phyloP scores from a whole-genome alignment of 805 yeast genomes.

The Candida odintsovae region DNA sequence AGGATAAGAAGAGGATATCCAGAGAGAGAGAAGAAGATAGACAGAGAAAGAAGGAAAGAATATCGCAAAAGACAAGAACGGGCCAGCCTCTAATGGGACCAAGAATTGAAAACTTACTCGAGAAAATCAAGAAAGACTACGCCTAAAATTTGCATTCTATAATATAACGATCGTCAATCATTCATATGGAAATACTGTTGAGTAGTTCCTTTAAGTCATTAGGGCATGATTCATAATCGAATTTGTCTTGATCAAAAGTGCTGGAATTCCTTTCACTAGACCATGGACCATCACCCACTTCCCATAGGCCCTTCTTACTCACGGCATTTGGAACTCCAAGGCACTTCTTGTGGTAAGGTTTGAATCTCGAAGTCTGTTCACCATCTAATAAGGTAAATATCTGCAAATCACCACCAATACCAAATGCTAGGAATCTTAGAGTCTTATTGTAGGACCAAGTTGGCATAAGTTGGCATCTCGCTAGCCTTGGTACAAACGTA shows the following conservation, averaged over 20 bases:
- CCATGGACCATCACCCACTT: conserved; percentile 12
- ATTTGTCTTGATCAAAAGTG: conserved; percentile 14
- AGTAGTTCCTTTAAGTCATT: conserved; percentile 6
- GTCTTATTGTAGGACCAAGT: conserved; percentile 23
- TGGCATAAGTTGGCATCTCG: conserved; percentile 24
- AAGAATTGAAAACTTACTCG: conserved; percentile 69
- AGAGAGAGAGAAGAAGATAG: conserved; percentile 35
- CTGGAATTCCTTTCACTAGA: conserved; percentile 7
- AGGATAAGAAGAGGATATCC: conserved; percentile 31
- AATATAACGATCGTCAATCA: neutral
- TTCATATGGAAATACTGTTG: conserved; percentile 9
- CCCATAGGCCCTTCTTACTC: conserved; percentile 21
- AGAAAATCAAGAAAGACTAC: conserved; percentile 58
- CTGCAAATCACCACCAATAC: conserved; percentile 33
- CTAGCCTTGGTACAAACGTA: conserved; percentile 29
- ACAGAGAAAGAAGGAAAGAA: conserved; percentile 37
- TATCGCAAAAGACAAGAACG: conserved; percentile 50
- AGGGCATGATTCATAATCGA: conserved; percentile 4
- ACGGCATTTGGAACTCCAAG: conserved; percentile 2
- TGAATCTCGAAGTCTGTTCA: conserved; percentile 2
- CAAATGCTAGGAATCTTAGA: conserved; percentile 23
- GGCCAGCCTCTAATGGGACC: conserved; percentile 96
- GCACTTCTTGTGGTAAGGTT: neutral
- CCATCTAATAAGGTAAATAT: conserved; percentile 19
- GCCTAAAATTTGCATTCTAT: neutral